Evolutionary conservation across 352 stramenopile species (phyloP).

Genomic region (Phytophthora kernoviae): DNA sequence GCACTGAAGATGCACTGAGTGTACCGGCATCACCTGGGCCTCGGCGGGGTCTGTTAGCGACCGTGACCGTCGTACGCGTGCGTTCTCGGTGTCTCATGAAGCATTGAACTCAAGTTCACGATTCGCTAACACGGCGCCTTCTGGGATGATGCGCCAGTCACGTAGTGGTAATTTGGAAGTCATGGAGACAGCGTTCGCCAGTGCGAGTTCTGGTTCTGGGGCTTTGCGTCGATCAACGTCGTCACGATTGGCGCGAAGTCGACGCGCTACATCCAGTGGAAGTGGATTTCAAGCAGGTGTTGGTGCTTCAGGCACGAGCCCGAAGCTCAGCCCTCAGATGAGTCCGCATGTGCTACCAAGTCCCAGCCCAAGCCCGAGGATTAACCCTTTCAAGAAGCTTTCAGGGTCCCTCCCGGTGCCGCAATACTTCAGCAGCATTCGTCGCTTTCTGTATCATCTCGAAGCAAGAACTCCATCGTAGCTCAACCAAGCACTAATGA

Average conservation of each 20-base stretch:
- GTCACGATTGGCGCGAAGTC: slow-evolving; percentile 56
- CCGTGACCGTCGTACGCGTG: slow-evolving; percentile 32
- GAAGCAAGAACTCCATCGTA: slow-evolving; percentile 11
- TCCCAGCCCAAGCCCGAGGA: slow-evolving; percentile 58
- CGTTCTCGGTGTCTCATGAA: slow-evolving; percentile 39
- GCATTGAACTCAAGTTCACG: slow-evolving; percentile 31
- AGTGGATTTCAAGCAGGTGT: slow-evolving; percentile 17
- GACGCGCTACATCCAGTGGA: slow-evolving; percentile 59
- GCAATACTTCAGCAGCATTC: slow-evolving; percentile 30
- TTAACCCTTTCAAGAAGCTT: slow-evolving; percentile 76
- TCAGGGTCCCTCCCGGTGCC: slow-evolving; percentile 44
- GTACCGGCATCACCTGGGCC: not conserved
- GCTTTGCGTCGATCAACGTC: slow-evolving; percentile 55
- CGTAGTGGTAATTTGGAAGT: slow-evolving; percentile 71
- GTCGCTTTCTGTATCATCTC: slow-evolving; percentile 15
- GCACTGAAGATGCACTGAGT: slow-evolving; percentile 2
- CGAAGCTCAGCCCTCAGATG: slow-evolving; percentile 71
- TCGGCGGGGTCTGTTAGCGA: slow-evolving; percentile 18
- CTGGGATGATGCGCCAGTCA: slow-evolving; percentile 39
- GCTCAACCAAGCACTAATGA: slow-evolving; percentile 10
- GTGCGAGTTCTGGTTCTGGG: slow-evolving; percentile 46
- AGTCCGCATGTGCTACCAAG: slow-evolving; percentile 66
- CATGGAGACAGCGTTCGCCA: slow-evolving; percentile 70
- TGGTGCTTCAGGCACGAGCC: slow-evolving; percentile 38
- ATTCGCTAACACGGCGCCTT: slow-evolving; percentile 31